Evolutionary conservation across 768 basidiomycete species (phyloP).

Genomic region (Russula sp.): DNA sequence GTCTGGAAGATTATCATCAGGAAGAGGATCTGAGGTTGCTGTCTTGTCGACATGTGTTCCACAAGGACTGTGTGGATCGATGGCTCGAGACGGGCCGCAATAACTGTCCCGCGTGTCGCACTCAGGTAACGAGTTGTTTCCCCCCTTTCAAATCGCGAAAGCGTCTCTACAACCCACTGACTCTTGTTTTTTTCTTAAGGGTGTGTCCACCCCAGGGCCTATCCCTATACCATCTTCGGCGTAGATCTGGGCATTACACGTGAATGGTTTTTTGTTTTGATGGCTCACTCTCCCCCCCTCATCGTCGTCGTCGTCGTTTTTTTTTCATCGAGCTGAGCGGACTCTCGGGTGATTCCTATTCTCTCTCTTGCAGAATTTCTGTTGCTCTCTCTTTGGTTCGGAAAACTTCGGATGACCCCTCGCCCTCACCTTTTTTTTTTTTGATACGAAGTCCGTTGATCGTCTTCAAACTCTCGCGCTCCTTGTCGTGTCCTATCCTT

Average conservation of each 20-base stretch:
- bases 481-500: too few species aligned
- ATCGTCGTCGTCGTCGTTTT: too few species aligned
- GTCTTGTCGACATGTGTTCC: conserved; percentile 84
- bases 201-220: not conserved
- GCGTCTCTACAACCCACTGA: not conserved
- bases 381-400: too few species aligned
- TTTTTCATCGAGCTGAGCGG: too few species aligned
- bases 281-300: too few species aligned
- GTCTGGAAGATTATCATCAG: conserved; percentile 73
- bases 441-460: too few species aligned
- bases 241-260: not conserved
- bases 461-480: too few species aligned
- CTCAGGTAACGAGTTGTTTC: conserved; percentile 42
- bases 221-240: not conserved
- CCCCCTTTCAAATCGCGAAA: not conserved
- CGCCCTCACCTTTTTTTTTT: too few species aligned
- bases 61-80: conserved; percentile 73
- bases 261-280: too few species aligned
- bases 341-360: too few species aligned
- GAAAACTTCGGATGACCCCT: too few species aligned
- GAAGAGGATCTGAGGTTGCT: conserved; percentile 79
- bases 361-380: too few species aligned
- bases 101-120: conserved; percentile 88
- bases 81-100: conserved; percentile 50
- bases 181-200: not conserved